Base-by-base conservation (phyloP, 2,329 filamentous ascomycete genomes). In the Colletotrichum shisoi region DNA sequence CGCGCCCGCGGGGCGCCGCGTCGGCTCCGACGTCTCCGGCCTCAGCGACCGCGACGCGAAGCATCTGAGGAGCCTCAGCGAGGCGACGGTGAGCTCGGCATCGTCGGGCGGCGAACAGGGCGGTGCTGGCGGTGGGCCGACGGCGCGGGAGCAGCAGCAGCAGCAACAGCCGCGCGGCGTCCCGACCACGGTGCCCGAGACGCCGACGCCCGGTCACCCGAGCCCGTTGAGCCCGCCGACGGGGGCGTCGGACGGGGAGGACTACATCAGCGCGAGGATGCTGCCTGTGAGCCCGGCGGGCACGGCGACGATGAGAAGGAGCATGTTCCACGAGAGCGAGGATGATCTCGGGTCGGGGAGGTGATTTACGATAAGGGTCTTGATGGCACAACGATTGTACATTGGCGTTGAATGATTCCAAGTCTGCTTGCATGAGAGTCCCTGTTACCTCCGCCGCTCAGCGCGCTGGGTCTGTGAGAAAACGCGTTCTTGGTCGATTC, bases 21-120 rank as follows among this genome's bases (percentile, higher is more conserved):
- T 77, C 31, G 73, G 74, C 42, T 81, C 79, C n/a, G 78, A 76
- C 58, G 72, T 82, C 17, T 82, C 80, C 17, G 75, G 76, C 37
- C 69, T 82, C 34, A 81, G 78, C 71, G 79, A 81, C 44, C 74
- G 76, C 11, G 78, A 82, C 24, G 70, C 75, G 13, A 67, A 75
- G 12, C 81, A 83, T 63, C 70, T 81, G 60, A 76, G 81, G 2
- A 76, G 81, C 45, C 74, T 79, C 51, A 82, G 80, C 72, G 79
- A 80, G 67, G 73, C 74, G 1, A 81, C 79, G 2, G 77, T 81
- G 27, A 78, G 76, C 63, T 79, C 78, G 40, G 39, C 63, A 17
- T 63, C 65, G 2, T 63, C 54, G 40, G 58, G 65, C 1, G 68
- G 60, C 17, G 64, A 60, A 27, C 60, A 49, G 17, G 42, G 31